These are phyloP conservation scores for Haplographium delicatum DNA, from an alignment of 495 filamentous ascomycete genomes.

Conservation along the genomic window DNA sequence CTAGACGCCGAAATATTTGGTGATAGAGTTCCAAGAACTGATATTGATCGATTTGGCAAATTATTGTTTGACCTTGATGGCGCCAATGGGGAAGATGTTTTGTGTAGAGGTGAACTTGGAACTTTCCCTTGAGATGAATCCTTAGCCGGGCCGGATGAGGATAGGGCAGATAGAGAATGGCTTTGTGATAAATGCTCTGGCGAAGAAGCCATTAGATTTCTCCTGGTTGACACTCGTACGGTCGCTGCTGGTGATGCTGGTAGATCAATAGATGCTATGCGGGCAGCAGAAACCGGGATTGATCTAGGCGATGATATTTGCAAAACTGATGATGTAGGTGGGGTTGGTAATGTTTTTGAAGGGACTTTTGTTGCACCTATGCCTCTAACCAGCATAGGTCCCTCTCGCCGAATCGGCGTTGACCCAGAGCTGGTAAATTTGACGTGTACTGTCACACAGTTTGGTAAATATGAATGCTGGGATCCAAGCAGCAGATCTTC, in stretches of 20 bases:
- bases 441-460: slow-evolving; percentile 12
- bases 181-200: no score
- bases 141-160: no score
- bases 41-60: no score
- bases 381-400: slow-evolving; percentile 1
- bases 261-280: no score
- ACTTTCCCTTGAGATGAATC: no score
- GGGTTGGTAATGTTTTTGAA: neutral
- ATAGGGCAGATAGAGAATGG: no score
- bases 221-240: neutral
- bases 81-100: no score
- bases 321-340: neutral
- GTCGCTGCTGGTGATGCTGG: no score
- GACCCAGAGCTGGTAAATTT: slow-evolving; percentile 2
- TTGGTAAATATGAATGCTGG: slow-evolving; percentile 10
- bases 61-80: no score
- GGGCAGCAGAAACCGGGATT: neutral
- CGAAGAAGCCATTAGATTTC: neutral
- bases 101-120: no score
- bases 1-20: no score
- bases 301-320: neutral
- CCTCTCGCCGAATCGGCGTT: neutral
- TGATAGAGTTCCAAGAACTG: no score
- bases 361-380: neutral
- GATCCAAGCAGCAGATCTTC: slow-evolving; percentile 36